Base-by-base conservation (phyloP, 192 early-diverging fungal species). In the Entomortierella lignicola region DNA sequence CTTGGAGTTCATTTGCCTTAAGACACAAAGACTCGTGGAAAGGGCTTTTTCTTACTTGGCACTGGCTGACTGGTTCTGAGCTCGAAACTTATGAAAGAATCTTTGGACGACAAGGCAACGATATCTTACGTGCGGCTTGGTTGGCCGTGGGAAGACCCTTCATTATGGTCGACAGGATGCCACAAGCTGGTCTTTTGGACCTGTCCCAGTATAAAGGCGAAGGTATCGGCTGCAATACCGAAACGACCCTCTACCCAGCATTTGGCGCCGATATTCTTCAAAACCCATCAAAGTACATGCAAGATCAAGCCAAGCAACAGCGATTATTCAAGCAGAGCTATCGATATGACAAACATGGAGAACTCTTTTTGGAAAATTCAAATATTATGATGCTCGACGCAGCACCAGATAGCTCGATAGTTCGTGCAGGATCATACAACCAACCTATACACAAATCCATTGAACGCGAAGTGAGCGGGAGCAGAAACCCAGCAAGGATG, bases 21-120 rank as follows among this genome's bases (percentile, higher is more conserved):
- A 58, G 44, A 25, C 75, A 79, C 66, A 79, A 68, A 51, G 75
- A 79, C 39, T 32, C 75, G 1, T 79, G 75, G 75, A 79, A 79
- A 58, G 57, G 67, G 25, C 75, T 79, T 26, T 79, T 61, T 62
- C n/a, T 79, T 26, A 57, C 75, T 21, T 79, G 75, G 75, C 29
- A 69, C 29, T 79, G 75, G 75, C 63, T 79, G 27, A 66, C 75
- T 2, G 61, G 67, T 1, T 13, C 32, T 0, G 62, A 70, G 2
- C 41, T 34, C 18, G 34, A 47, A 11, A 37, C 30, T 13, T 79
- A 64, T 27, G 75, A 79, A 27, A 25, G 34, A 10, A 31, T 70
- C 57, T 48, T 79, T 29, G 68, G 75, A 18, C 21, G 21, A 26
- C 56, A 69, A 12, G 67, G 75, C 13, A 65, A 65, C 21, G 75